Conservation (phyloP, 2,329 filamentous ascomycete genomes). For the Passalora sequoiae region DNA sequence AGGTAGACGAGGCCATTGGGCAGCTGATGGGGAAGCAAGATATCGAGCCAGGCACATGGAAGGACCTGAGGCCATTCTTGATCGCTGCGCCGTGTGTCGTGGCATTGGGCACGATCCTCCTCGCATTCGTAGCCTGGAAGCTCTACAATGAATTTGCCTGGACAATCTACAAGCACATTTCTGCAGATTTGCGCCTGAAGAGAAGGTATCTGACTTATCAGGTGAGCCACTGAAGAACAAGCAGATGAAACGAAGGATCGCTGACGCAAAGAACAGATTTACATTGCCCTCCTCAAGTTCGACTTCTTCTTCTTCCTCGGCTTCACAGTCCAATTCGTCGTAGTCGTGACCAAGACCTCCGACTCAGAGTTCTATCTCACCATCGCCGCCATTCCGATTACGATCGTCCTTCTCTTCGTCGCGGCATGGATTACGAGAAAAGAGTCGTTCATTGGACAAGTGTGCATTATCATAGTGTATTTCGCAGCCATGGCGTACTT, state of each 20-base stretch:
- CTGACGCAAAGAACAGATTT: too few species aligned
- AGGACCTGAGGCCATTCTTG: conserved; percentile 65
- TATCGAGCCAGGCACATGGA: conserved; percentile 57
- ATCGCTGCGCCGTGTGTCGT: conserved; percentile 83
- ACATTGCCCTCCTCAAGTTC: conserved; percentile 95
- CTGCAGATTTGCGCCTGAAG: conserved; percentile 94
- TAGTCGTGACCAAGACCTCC: conserved; percentile 68
- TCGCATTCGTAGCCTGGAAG: conserved; percentile 83
- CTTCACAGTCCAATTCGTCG: conserved; percentile 97
- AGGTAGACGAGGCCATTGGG: conserved; percentile 70
- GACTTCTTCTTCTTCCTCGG: conserved; percentile 99
- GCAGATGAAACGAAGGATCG: too few species aligned
- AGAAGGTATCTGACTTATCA: conserved; percentile 93
- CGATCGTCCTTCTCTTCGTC: conserved; percentile 77
- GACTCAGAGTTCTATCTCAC: conserved; percentile 80
- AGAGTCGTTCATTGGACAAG: conserved; percentile 76
- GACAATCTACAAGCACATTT: conserved; percentile 99
- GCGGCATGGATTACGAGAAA: conserved; percentile 80
- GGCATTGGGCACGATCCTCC: conserved; percentile 64
- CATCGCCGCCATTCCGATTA: conserved; percentile 82
- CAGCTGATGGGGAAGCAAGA: conserved; percentile 45
- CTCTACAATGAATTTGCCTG: conserved; percentile 97
- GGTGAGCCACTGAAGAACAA: too few species aligned
- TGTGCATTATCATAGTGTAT: conserved; percentile 72
- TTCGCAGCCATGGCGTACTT: conserved; percentile 90